Conservation (phyloP, 495 filamentous ascomycete species). For the Aspergillus funiculosus region DNA sequence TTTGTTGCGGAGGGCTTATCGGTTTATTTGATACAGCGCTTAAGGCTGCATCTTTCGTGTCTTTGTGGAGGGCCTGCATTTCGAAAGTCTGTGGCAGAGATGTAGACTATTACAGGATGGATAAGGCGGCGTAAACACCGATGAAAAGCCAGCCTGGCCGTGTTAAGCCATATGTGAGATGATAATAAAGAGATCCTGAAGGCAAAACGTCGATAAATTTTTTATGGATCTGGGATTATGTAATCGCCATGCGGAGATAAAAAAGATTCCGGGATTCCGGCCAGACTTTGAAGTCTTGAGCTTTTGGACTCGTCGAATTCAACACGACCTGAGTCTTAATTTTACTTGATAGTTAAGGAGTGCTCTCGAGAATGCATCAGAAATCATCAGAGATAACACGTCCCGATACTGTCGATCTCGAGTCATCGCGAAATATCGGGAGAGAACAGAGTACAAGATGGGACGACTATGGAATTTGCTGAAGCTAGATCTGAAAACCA, state of each 20-base stretch:
- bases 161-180: slow-evolving; percentile 7
- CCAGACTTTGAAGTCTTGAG: too few species aligned
- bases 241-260: slow-evolving; percentile 11
- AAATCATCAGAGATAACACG: too few species aligned
- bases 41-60: slow-evolving; percentile 11
- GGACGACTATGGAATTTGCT: too few species aligned
- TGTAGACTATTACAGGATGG: not conserved
- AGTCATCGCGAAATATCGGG: too few species aligned
- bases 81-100: not conserved
- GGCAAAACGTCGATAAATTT: slow-evolving; percentile 12
- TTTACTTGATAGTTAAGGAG: too few species aligned
- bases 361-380: too few species aligned
- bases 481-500: too few species aligned
- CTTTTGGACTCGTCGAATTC: not conserved
- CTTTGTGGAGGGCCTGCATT: slow-evolving; percentile 14
- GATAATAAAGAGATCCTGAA: not conserved
- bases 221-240: slow-evolving; percentile 7
- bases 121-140: not conserved
- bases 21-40: slow-evolving; percentile 9
- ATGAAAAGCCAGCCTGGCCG: not conserved
- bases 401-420: too few species aligned
- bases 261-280: not conserved
- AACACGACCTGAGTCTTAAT: too few species aligned
- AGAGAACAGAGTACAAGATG: too few species aligned
- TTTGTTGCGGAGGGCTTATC: slow-evolving; percentile 11